Percentiles rank a stretch among this genome's conserved stretches.
These are phyloP conservation scores for Lycium ferocissimum DNA, from an alignment of 257 asterid genomes.

Conservation along the genomic window DNA sequence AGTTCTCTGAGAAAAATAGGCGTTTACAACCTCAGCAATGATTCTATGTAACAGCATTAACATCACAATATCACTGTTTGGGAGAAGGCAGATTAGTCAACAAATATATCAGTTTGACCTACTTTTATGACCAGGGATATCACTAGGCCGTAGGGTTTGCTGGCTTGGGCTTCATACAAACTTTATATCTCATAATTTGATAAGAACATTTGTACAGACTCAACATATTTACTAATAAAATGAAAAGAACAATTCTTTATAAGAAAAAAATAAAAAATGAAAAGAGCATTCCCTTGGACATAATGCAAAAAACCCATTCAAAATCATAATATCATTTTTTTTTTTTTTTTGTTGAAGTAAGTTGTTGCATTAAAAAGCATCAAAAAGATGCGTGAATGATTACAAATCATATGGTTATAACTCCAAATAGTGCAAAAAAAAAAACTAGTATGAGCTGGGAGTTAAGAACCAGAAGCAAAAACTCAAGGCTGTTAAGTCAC, in stretches of 20 bases:
- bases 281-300: neutral
- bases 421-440: too few species aligned
- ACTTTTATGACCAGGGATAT: neutral
- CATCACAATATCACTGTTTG: too few species aligned
- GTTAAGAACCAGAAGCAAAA: too few species aligned
- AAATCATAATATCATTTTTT: too few species aligned
- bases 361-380: too few species aligned
- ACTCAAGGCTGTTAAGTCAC: too few species aligned
- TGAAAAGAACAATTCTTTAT: neutral
- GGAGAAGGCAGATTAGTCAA: neutral
- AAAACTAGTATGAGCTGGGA: too few species aligned
- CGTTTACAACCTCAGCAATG: too few species aligned
- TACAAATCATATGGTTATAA: too few species aligned
- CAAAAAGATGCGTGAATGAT: too few species aligned
- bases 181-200: neutral
- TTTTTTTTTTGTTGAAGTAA: neutral
- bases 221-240: neutral
- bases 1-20: too few species aligned
- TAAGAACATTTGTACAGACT: neutral
- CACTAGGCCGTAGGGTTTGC: neutral
- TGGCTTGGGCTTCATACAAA: neutral
- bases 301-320: constrained; percentile 22
- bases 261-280: neutral
- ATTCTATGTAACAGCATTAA: too few species aligned
- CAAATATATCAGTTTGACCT: neutral